phyloP scores from a whole-genome alignment of 495 filamentous ascomycete species.

The Cetradonia linearis region DNA sequence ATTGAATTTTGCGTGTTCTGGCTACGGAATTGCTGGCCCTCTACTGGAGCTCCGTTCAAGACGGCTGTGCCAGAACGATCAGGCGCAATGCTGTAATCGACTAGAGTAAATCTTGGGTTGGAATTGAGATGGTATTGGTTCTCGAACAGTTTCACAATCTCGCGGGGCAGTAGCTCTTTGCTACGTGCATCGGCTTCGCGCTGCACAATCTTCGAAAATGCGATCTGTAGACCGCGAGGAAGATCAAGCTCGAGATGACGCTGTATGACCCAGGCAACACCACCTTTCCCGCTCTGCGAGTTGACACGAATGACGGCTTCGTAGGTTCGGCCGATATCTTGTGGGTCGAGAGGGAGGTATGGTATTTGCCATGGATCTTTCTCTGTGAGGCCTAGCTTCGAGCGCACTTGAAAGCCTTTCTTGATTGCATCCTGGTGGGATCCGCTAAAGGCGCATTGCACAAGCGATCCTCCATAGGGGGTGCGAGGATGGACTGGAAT shows the following conservation, averaged over 20 bases:
- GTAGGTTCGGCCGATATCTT: conserved; percentile 91
- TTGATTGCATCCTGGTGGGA: conserved; percentile 97
- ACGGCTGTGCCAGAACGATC: conserved; percentile 73
- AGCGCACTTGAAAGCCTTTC: conserved; percentile 77
- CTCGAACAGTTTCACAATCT: conserved; percentile 82
- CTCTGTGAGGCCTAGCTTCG: conserved; percentile 45
- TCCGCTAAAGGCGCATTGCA: conserved; percentile 81
- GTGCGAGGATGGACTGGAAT: conserved; percentile 83
- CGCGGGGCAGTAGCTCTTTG: conserved; percentile 69
- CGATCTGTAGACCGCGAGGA: conserved; percentile 84
- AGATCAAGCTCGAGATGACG: conserved; percentile 82
- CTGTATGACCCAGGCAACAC: conserved; percentile 89
- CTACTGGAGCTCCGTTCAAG: conserved; percentile 30
- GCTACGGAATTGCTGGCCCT: conserved; percentile 41
- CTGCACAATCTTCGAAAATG: conserved; percentile 83
- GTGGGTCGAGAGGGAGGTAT: conserved; percentile 86
- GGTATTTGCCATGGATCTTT: conserved; percentile 65
- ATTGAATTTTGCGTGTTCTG: conserved; percentile 61
- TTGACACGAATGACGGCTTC: conserved; percentile 98
- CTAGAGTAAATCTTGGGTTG: conserved; percentile 72
- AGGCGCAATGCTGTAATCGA: conserved; percentile 86
- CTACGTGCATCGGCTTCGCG: conserved; percentile 58
- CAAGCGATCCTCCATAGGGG: conserved; percentile 83
- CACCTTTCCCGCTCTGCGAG: conserved; percentile 90
- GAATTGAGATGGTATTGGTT: conserved; percentile 70